Percentiles rank a stretch among this genome's conserved stretches.
Evolutionary conservation across 1,284 basidiomycete species (phyloP).

Genomic region (Puccinia hordei): DNA sequence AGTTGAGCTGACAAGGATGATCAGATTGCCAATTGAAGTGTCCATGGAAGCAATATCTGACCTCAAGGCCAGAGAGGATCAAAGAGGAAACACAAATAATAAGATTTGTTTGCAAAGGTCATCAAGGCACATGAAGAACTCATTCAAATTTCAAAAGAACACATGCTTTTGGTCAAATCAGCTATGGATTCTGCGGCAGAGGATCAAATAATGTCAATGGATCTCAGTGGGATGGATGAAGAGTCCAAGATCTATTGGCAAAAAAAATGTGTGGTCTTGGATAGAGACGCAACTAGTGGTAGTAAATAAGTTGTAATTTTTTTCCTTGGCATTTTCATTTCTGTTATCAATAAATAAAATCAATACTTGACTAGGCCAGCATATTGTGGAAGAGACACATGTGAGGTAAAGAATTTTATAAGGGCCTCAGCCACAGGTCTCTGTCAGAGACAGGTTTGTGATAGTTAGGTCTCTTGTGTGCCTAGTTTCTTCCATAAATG

Average conservation of each 20-base stretch:
- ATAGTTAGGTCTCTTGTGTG: no score
- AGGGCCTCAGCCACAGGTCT: no score
- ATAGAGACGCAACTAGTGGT: neutral
- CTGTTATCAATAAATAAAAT: neutral
- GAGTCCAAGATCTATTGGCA: slow-evolving; percentile 8
- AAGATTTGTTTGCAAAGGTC: neutral
- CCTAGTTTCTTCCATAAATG: no score
- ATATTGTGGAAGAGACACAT: no score
- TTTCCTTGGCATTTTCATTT: no score
- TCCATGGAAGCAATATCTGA: neutral
- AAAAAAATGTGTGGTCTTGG: slow-evolving; percentile 9
- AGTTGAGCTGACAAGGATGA: neutral
- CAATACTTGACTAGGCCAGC: neutral
- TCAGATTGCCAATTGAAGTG: no score
- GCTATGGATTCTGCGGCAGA: neutral
- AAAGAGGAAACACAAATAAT: neutral
- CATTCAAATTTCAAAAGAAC: neutral
- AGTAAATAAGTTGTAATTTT: neutral
- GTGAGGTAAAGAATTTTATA: neutral
- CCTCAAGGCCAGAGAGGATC: neutral
- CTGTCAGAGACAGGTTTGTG: no score
- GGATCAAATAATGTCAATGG: neutral
- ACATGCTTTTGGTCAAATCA: neutral
- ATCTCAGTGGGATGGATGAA: slow-evolving; percentile 4
- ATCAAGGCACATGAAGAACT: neutral